Conservation (phyloP, 345 rosid species). For the Hibiscus syriacus region DNA sequence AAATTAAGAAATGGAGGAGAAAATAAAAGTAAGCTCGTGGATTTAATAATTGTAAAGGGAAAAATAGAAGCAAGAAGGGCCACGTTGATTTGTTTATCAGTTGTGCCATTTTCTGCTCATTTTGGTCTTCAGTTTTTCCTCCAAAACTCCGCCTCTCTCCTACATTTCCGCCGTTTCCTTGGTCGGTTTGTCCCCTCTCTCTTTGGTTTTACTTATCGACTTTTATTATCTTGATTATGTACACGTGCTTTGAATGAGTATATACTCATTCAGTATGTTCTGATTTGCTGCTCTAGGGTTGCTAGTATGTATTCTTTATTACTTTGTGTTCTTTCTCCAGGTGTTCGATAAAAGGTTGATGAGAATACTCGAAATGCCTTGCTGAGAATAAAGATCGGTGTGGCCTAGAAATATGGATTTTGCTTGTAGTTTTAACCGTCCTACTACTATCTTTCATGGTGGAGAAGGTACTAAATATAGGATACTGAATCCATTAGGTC, state of each 20-base stretch:
- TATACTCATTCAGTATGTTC: neutral
- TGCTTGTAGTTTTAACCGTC: neutral
- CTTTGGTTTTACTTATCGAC: neutral
- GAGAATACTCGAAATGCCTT: neutral
- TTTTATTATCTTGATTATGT: neutral
- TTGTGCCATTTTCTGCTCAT: neutral
- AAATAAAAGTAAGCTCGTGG: neutral
- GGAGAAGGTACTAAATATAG: neutral
- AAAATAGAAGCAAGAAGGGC: neutral
- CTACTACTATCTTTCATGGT: neutral
- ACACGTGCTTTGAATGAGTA: neutral
- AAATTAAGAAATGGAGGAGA: neutral
- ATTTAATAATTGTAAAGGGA: neutral
- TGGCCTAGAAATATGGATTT: neutral
- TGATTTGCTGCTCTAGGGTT: neutral
- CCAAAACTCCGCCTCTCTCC: neutral
- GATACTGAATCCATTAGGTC: neutral
- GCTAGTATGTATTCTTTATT: neutral
- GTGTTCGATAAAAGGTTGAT: slow-evolving; percentile 1
- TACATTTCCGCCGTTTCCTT: neutral
- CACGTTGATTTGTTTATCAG: slow-evolving; percentile 2
- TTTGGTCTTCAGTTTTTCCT: neutral
- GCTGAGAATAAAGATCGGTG: neutral
- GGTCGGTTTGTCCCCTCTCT: neutral
- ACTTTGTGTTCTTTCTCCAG: neutral